Percentiles rank a stretch among this genome's conserved stretches.
Conservation (phyloP, 257 asterid species). For the Capsicum pubescens region DNA sequence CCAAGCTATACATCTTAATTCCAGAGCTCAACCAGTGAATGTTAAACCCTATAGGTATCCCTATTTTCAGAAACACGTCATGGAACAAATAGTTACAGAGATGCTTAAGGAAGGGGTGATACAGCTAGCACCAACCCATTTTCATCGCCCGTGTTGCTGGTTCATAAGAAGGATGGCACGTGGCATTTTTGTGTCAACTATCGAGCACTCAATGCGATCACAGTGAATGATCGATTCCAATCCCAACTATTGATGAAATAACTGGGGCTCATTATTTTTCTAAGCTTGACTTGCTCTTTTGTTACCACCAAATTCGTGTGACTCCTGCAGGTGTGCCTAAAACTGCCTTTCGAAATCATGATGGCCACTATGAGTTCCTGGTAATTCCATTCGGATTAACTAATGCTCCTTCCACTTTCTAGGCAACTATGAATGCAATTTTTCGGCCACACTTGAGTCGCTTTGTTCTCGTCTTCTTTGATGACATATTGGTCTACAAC, state of each 20-base stretch:
- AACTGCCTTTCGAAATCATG: too few relatives aligned
- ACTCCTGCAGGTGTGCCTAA: not conserved
- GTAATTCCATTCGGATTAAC: not conserved
- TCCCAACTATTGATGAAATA: not conserved
- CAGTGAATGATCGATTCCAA: not conserved
- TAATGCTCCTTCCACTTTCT: not conserved
- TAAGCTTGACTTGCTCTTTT: not conserved
- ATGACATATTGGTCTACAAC: not conserved
- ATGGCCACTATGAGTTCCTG: too few relatives aligned
- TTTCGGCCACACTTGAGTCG: not conserved
- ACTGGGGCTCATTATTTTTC: not conserved
- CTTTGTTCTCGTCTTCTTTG: not conserved
- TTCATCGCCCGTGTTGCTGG: not conserved
- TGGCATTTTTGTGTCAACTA: not conserved
- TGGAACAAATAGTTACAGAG: not conserved
- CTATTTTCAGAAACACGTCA: not conserved
- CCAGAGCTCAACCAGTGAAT: not conserved
- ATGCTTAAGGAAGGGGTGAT: not conserved
- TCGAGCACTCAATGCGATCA: not conserved
- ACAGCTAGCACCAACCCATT: not conserved
- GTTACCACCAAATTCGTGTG: not conserved
- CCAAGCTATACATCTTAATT: not conserved
- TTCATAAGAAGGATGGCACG: not conserved
- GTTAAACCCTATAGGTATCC: not conserved
- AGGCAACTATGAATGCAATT: not conserved